Percentiles rank a stretch among this genome's conserved stretches.
Conservation (phyloP, 2,329 filamentous ascomycete species). For the Ophiosphaerella herpotricha region DNA sequence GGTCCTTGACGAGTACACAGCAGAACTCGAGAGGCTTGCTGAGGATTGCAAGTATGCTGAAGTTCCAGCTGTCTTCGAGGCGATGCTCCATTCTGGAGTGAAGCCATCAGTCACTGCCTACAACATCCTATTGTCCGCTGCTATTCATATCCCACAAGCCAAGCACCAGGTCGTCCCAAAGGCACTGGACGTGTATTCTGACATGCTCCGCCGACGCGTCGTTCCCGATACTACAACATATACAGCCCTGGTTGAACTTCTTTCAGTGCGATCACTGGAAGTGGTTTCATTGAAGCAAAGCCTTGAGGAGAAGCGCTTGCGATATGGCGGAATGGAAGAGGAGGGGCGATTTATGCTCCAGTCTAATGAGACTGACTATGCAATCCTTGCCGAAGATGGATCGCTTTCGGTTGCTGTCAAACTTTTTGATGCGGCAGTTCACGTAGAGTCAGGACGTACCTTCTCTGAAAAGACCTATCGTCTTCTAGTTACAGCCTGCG, state of each 20-base stretch:
- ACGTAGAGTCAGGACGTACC: conserved; percentile 61
- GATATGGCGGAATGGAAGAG: conserved; percentile 85
- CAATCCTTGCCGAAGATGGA: conserved; percentile 84
- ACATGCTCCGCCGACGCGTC: conserved; percentile 89
- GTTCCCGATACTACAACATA: conserved; percentile 84
- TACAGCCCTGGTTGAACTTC: conserved; percentile 79
- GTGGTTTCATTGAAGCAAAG: conserved; percentile 72
- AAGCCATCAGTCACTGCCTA: conserved; percentile 85
- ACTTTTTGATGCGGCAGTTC: conserved; percentile 78
- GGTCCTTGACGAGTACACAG: conserved; percentile 71
- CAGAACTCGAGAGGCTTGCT: conserved; percentile 76
- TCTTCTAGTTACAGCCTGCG: conserved; percentile 84
- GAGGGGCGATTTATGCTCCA: conserved; percentile 84
- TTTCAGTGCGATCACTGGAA: conserved; percentile 80
- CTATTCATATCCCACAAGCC: conserved; percentile 78
- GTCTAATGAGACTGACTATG: conserved; percentile 84
- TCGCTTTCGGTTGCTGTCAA: conserved; percentile 83
- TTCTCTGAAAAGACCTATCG: conserved; percentile 86
- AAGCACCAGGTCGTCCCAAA: conserved; percentile 86
- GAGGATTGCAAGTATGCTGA: conserved; percentile 76
- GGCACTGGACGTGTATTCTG: conserved; percentile 90
- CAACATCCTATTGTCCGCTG: conserved; percentile 84
- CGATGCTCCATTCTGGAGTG: conserved; percentile 81
- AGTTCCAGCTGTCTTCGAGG: conserved; percentile 88
- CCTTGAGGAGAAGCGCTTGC: conserved; percentile 79